Conservation (phyloP, 768 basidiomycete genomes). For the Tylopilus sp. region DNA sequence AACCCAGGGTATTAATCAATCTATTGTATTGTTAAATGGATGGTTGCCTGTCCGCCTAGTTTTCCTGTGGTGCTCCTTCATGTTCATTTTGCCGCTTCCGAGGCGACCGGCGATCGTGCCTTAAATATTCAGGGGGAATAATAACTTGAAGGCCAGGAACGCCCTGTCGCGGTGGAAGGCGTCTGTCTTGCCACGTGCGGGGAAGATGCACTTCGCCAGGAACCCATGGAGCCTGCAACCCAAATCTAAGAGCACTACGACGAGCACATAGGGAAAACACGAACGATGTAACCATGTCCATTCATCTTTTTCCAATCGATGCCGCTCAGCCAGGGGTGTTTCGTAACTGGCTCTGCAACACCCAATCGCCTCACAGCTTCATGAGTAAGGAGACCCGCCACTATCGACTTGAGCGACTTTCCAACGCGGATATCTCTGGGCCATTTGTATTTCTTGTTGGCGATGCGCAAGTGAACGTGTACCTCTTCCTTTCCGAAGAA, state of each 20-base stretch:
- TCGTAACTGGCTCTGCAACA: constrained; percentile 30
- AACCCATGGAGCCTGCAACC: constrained; percentile 41
- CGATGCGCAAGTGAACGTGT: constrained; percentile 27
- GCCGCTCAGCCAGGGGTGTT: constrained; percentile 44
- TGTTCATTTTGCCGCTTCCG: neutral
- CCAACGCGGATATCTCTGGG: constrained; percentile 36
- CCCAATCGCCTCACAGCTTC: constrained; percentile 41
- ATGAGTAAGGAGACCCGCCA: constrained; percentile 38
- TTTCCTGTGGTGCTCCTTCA: neutral
- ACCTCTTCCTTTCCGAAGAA: constrained; percentile 27
- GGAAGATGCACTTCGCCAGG: constrained; percentile 28
- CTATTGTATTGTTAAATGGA: neutral
- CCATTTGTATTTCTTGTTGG: constrained; percentile 36
- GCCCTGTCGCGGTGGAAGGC: constrained; percentile 34
- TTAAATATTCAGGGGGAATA: constrained; percentile 32
- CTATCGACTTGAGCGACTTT: constrained; percentile 40
- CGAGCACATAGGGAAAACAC: constrained; percentile 16
- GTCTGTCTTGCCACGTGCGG: constrained; percentile 37
- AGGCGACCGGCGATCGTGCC: constrained; percentile 37
- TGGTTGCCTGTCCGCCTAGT: no score
- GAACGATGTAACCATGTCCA: constrained; percentile 42
- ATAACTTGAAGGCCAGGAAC: constrained; percentile 41
- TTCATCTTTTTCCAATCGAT: constrained; percentile 49
- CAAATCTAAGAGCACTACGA: neutral
- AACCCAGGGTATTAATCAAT: no score